These are phyloP conservation scores for Talaromyces sp. DNA, from an alignment of 2,329 filamentous ascomycete genomes.

Conservation along the genomic window DNA sequence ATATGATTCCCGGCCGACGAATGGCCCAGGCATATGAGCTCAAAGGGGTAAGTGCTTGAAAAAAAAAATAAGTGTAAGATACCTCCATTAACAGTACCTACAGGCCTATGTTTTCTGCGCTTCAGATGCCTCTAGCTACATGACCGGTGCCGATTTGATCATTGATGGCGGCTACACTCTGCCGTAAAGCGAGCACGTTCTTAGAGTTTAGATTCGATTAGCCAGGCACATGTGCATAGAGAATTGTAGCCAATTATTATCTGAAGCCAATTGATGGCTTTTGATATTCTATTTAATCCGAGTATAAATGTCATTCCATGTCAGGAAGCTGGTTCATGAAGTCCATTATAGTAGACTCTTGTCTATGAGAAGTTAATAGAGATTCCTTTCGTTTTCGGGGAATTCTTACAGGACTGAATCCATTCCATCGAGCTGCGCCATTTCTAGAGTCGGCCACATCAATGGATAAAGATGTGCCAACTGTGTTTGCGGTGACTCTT, in stretches of 20 bases:
- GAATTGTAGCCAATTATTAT: too few relatives aligned
- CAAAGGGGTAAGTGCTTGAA: constrained; percentile 35
- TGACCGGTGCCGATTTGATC: constrained; percentile 52
- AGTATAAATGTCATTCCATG: too few relatives aligned
- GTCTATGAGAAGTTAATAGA: constrained; percentile 1
- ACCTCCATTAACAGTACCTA: not conserved
- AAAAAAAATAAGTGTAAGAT: not conserved
- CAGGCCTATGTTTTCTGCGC: constrained; percentile 50
- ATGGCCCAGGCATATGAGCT: constrained; percentile 43
- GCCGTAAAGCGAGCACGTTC: constrained; percentile 17
- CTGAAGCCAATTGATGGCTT: too few relatives aligned
- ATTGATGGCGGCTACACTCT: constrained; percentile 53
- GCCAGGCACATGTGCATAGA: too few relatives aligned
- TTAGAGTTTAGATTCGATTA: not conserved
- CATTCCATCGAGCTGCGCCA: constrained; percentile 14
- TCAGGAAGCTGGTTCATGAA: constrained; percentile 21
- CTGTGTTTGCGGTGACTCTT: constrained; percentile 28
- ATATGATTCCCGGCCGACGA: constrained; percentile 43
- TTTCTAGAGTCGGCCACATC: constrained; percentile 27
- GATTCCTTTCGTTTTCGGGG: not conserved
- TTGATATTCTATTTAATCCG: too few relatives aligned
- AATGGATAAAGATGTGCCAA: constrained; percentile 25
- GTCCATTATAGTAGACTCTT: constrained; percentile 19
- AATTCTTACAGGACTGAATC: constrained; percentile 16
- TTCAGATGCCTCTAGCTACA: constrained; percentile 52